Evolutionary conservation across 805 yeast species (phyloP), one percentile per base, ranked within the genome.

Genomic region (Candida caryicola): DNA sequence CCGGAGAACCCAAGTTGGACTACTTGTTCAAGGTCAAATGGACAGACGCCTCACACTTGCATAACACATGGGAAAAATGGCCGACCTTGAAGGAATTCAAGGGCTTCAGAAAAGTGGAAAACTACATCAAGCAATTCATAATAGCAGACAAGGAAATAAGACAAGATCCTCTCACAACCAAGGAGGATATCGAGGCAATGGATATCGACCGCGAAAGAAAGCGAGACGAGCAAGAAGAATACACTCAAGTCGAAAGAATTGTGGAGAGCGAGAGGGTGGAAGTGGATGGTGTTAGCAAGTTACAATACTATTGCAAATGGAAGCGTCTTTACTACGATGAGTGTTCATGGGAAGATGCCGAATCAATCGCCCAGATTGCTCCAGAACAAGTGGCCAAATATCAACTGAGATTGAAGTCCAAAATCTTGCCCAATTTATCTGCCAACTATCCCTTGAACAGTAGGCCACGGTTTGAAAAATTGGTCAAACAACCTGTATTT

Each of bases 331-430:
- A 89, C 52, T 93, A 93, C 56, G 98, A 95, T 62, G 95, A 86
- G 51, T 87, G 96, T 42, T 88, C 98, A 4, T 93, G 98, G 98
- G 99, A 93, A 64, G 77, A 80, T 48, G 97, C 97, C 1, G 82
- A 81, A 36, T 83, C 79, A 46, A 88, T 93, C 48, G 97, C 93
- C 2, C 76, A 78, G 44, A 60, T 85, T 29, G 87, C 95, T 2
- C 96, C 96, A 0, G 77, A 73, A 10, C 87, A 85, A 58, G 97
- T 93, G 6, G 76, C 82, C 37, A 81, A 80, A 48, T 93, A 80
- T 57, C 96, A 91, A 62, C 79, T 73, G 47, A 73, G 99, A 47
- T 71, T 79, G 33, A 83, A 83, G 47, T 85, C 95, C 13, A 89
- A 88, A 60, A 87, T 90, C 29, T 67, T 87, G 34, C 98, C 99